Percentiles rank a stretch among this genome's conserved stretches.
Conservation (phyloP, 257 asterid species). For the Lycium barbarum region DNA sequence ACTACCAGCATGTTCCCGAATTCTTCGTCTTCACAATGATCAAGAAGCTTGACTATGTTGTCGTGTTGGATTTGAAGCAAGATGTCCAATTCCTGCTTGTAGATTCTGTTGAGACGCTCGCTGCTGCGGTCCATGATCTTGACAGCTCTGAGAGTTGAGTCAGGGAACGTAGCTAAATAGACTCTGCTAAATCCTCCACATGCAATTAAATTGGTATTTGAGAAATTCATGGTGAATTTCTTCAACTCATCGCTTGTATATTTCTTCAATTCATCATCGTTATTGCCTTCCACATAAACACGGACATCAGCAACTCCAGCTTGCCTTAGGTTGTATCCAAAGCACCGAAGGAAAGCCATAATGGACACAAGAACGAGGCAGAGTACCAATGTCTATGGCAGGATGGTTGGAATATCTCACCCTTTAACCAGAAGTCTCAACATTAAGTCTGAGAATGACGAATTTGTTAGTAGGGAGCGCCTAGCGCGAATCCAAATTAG, state of each 20-base stretch:
- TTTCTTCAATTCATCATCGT: neutral
- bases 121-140: conserved; percentile 65
- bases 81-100: conserved; percentile 61
- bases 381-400: neutral
- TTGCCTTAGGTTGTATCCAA: neutral
- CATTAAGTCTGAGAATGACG: too few relatives aligned
- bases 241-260: conserved; percentile 49
- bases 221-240: conserved; percentile 47
- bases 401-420: neutral
- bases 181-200: conserved; percentile 79
- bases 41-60: conserved; percentile 63
- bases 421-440: too few relatives aligned
- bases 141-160: conserved; percentile 54
- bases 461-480: too few relatives aligned
- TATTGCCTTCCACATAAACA: conserved; percentile 2
- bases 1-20: conserved; percentile 53
- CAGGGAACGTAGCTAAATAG: conserved; percentile 55
- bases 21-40: conserved; percentile 55
- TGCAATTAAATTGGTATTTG: conserved; percentile 51
- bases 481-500: too few relatives aligned
- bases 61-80: conserved; percentile 54
- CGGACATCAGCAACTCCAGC: neutral
- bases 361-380: neutral
- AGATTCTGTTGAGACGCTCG: conserved; percentile 55
- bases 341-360: conserved; percentile 22